Base-by-base conservation (phyloP, 768 basidiomycete species). In the Podaxis sp. region DNA sequence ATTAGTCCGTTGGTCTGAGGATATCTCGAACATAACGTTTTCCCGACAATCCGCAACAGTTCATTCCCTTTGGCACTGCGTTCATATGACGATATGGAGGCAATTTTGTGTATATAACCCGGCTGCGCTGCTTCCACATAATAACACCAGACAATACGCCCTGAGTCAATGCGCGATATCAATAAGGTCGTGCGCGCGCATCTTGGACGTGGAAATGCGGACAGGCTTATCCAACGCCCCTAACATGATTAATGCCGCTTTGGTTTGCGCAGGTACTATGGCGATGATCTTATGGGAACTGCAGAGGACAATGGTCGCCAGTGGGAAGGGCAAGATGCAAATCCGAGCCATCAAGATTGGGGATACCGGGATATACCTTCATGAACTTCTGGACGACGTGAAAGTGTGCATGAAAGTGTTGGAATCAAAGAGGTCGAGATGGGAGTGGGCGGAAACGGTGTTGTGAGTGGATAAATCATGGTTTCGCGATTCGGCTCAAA, bases 251-350 rank as follows among this genome's bases (percentile, higher is more conserved):
- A 72, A 79, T 65, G 73, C 75, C 17, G 76, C 83, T 9, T 80
- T 86, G 65, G 71, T 84, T 43, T 81, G 79, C 43, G 82, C 84
- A 1, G 82, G 79, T 4, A 73, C 84, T 9, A 72, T 89, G 15
- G 71, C 87, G n/a, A 73, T 85, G 59, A 77, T 78, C 50, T 73
- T 84, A n/a, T 89, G 88, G 86, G 79, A 82, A 62, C 65, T 83
- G 55, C 79, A 80, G 64, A 80, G 82, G 55, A 77, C 75, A 52
- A 68, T 62, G 24, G 52, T 66, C 24, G 50, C 63, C 4, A 72
- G 75, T 33, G 55, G 64, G 43, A 70, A 68, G 40, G 67, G 61
- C 17, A 52, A 53, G 22, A 40, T 29, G 9, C 27, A 41, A 24
- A 29, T 60, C 52, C 51, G 59, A 46, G 51, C n/a, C 4, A 15